Evolutionary conservation across 495 filamentous ascomycete genomes (phyloP), one percentile per base, ranked within the genome.

Genomic region (Podospora fimiseda): DNA sequence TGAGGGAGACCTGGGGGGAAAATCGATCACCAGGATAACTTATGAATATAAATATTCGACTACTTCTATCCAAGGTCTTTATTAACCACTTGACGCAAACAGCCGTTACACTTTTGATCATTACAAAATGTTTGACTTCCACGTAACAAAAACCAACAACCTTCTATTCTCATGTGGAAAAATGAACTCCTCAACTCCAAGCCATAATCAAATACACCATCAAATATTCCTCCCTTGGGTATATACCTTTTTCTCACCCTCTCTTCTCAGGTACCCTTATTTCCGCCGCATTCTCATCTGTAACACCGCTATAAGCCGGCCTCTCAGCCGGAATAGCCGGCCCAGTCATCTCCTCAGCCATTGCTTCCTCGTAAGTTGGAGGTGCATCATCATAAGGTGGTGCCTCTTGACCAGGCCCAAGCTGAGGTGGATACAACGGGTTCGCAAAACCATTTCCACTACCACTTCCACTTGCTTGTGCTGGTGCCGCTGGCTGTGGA

Each of bases 311-410:
- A 36, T 74, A 77, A 9, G 73, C 74, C 7, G 74, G 74, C 13
- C 74, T 46, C 6, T 53, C 56, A 1, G 53, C 27, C 0, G 68
- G 82, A 46, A 70, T 48, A 14, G 65, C 48, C 9, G 74, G 72
- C 9, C 68, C 73, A 0, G 70, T 60, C 51, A 94, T 71, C 52
- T 83, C 78, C 57, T 89, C 84, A 42, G 87, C 89, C 72, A 96
- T 89, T 13, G 90, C 89, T 72, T 97, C 92, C 70, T 93, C 87
- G 65, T 94, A 94, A 60, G 85, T 90, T 23, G 89, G 89, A 20
- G 80, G 81, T 9, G 83, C 81, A 13, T 88, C 87, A 15, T 83
- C 84, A 51, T 75, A 67, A 0, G 72, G 72, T 15, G 66, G 67
- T 3, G 74, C 65, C 5, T 57, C 70, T 55, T 52, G 70, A n/a